Percentiles rank a stretch among this genome's conserved stretches.
Evolutionary conservation across 163 green algal genomes (phyloP).

Genomic region (Coccomyxa subellipsoidea): DNA sequence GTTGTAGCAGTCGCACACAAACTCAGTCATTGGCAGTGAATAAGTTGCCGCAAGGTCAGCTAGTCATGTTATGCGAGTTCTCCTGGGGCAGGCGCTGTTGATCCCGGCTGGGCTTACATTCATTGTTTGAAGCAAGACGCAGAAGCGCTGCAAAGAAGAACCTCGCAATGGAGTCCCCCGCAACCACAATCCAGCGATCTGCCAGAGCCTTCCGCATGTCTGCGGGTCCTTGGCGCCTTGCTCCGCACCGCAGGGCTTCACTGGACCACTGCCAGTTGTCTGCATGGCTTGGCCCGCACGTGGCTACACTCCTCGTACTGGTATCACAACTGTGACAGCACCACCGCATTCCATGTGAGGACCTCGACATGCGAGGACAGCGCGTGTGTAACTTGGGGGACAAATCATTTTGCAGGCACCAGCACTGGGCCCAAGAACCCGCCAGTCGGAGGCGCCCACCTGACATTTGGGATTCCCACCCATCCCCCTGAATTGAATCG

Average conservation of each 20-base stretch:
- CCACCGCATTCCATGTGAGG: background rate
- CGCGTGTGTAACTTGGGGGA: too few species aligned
- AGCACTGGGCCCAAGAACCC: too few species aligned
- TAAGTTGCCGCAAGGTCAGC: background rate
- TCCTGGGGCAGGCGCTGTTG: background rate
- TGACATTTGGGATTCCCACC: constrained; percentile 11
- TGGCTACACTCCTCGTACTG: constrained; percentile 12
- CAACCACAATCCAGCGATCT: constrained; percentile 38
- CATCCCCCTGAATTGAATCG: constrained; percentile 12
- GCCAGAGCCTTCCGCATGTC: constrained; percentile 9
- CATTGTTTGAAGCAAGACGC: constrained; percentile 17
- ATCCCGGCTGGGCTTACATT: background rate
- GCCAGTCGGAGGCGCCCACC: background rate
- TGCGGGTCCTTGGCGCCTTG: background rate
- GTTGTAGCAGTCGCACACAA: too few species aligned
- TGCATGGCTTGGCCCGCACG: constrained; percentile 18
- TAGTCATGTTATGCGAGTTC: background rate
- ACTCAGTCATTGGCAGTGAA: too few species aligned
- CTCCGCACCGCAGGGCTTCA: constrained; percentile 24
- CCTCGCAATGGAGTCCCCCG: constrained; percentile 50
- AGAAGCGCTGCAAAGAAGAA: constrained; percentile 42
- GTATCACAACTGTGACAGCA: constrained; percentile 19
- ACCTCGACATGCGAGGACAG: too few species aligned
- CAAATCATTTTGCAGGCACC: too few species aligned
- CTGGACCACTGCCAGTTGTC: constrained; percentile 25